Conservation (phyloP, 192 early-diverging fungal genomes). For the Podila horticola region DNA sequence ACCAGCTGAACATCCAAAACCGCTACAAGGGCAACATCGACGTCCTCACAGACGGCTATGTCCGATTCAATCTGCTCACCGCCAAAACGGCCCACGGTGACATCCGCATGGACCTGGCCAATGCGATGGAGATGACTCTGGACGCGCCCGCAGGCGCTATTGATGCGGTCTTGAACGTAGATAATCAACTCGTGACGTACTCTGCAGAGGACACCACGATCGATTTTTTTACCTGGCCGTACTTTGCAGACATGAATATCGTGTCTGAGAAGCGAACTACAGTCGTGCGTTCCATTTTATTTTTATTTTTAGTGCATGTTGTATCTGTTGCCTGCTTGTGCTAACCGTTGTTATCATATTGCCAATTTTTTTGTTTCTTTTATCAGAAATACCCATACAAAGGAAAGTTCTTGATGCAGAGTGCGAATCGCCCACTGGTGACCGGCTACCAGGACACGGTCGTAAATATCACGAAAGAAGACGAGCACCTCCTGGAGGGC, state of each 20-base stretch:
- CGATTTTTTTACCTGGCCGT: neutral
- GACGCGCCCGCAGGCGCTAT: neutral
- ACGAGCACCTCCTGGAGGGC: neutral
- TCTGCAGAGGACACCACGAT: neutral
- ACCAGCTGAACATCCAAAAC: neutral
- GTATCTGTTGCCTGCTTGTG: too few species aligned
- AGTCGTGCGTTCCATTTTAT: too few species aligned
- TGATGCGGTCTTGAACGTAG: neutral
- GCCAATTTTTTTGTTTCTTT: too few species aligned
- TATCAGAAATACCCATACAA: neutral
- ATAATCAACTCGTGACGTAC: neutral
- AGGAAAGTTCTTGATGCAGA: neutral
- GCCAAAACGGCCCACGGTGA: neutral
- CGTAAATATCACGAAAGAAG: neutral
- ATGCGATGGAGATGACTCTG: neutral
- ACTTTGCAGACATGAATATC: too few species aligned
- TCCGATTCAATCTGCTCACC: neutral
- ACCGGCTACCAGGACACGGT: neutral
- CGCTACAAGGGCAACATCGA: constrained; percentile 1
- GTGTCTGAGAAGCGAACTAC: too few species aligned
- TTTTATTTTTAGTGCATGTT: too few species aligned
- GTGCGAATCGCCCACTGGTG: neutral
- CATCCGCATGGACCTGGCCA: neutral
- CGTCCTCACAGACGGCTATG: neutral
- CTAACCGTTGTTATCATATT: too few species aligned